A percentile compares a stretch with the other conserved stretches of the same genome.
phyloP scores from a whole-genome alignment of 2,329 filamentous ascomycete genomes.

The Paecilomyces variotii region DNA sequence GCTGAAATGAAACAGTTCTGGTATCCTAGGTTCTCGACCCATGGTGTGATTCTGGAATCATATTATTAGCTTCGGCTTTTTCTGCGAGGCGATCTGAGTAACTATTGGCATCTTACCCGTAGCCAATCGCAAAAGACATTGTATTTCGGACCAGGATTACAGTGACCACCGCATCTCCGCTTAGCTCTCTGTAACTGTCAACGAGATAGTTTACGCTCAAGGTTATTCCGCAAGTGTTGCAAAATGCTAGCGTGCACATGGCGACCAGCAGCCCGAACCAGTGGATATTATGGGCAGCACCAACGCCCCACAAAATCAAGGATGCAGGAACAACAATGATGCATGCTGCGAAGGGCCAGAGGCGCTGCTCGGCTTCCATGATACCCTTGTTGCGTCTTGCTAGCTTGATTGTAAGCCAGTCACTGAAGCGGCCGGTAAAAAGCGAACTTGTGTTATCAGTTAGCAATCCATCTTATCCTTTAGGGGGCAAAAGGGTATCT shows the following conservation, averaged over 20 bases:
- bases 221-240: conserved; percentile 28
- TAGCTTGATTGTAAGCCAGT: conserved; percentile 30
- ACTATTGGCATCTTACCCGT: conserved; percentile 23
- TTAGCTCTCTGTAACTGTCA: conserved; percentile 34
- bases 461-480: too few species aligned
- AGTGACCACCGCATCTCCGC: conserved; percentile 32
- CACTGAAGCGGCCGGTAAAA: conserved; percentile 32
- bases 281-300: conserved; percentile 33
- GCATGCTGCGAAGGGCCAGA: conserved; percentile 32
- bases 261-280: conserved; percentile 37
- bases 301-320: conserved; percentile 33
- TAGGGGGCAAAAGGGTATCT: conserved; percentile 1
- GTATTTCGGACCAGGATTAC: conserved; percentile 42
- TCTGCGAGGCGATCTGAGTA: background rate
- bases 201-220: conserved; percentile 34
- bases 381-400: conserved; percentile 33
- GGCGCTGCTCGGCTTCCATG: conserved; percentile 35
- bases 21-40: conserved; percentile 36
- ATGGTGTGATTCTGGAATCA: conserved; percentile 36
- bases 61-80: background rate
- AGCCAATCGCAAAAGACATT: conserved; percentile 40
- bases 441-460: conserved; percentile 17
- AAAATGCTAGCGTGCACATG: conserved; percentile 36
- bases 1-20: conserved; percentile 40
- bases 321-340: conserved; percentile 27